Evolutionary conservation across 495 filamentous ascomycete genomes (phyloP).

Genomic region (Annulohypoxylon nitens): DNA sequence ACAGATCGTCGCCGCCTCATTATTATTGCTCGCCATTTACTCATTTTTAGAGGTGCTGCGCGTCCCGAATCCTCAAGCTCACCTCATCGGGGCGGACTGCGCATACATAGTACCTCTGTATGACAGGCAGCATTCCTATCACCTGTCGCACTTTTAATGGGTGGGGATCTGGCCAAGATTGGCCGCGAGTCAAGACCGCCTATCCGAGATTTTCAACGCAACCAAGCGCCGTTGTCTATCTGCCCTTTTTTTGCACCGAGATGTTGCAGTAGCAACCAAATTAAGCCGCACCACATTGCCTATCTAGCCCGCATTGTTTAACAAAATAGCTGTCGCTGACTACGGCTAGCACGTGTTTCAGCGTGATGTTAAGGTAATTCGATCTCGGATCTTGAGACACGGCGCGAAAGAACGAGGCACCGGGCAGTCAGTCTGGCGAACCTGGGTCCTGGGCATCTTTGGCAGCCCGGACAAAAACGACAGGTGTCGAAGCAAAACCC

Average conservation of each 20-base stretch:
- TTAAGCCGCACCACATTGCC: conserved; percentile 18
- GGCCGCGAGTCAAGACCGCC: conserved; percentile 46
- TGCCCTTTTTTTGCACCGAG: conserved; percentile 28
- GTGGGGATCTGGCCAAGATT: conserved; percentile 45
- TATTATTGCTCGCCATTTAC: conserved; percentile 28
- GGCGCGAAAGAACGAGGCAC: conserved; percentile 30
- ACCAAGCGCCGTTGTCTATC: conserved; percentile 38
- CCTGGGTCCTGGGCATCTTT: conserved; percentile 32
- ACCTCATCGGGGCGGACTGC: conserved; percentile 45
- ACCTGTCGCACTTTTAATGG: conserved; percentile 47
- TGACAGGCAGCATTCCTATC: conserved; percentile 50
- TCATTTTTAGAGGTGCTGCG: conserved; percentile 41
- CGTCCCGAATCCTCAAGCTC: conserved; percentile 44
- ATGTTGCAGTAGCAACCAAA: conserved; percentile 26
- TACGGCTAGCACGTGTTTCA: conserved; percentile 14
- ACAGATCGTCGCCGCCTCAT: conserved; percentile 32
- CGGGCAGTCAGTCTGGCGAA: conserved; percentile 38
- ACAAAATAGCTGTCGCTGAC: background rate
- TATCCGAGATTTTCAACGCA: conserved; percentile 41
- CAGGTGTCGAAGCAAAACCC: conserved; percentile 41
- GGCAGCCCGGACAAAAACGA: conserved; percentile 34
- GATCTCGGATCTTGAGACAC: conserved; percentile 23
- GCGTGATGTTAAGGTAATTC: background rate
- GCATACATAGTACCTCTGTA: conserved; percentile 34
- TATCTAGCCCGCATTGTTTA: conserved; percentile 5